Evolutionary conservation across 2,329 filamentous ascomycete genomes (phyloP).

Genomic region (Celoporthe dispersa): DNA sequence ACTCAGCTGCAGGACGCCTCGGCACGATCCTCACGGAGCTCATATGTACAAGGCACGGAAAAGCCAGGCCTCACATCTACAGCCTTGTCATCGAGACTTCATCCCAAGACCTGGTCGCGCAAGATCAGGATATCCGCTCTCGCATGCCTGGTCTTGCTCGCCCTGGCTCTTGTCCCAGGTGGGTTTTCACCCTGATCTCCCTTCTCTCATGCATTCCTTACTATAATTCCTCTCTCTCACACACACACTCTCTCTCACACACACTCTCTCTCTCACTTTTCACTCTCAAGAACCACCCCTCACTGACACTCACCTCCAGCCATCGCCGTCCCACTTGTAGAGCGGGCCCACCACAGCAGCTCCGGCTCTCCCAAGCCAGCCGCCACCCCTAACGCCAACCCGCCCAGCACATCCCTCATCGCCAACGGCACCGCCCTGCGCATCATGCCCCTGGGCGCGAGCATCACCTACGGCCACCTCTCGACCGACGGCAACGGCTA

Average conservation of each 20-base stretch:
- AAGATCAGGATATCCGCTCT: slow-evolving; percentile 24
- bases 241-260: too few species aligned
- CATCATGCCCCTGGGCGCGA: slow-evolving; percentile 50
- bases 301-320: slow-evolving; percentile 14
- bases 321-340: slow-evolving; percentile 23
- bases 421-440: slow-evolving; percentile 40
- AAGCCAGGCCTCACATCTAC: neutral
- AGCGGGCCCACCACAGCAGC: neutral
- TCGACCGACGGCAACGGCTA: slow-evolving; percentile 47
- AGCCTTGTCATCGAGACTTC: slow-evolving; percentile 11
- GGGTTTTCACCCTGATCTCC: neutral
- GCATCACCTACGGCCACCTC: slow-evolving; percentile 45
- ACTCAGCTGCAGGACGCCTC: neutral
- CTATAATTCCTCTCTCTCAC: neutral
- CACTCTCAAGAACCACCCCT: neutral
- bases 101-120: slow-evolving; percentile 24
- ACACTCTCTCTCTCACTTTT: too few species aligned
- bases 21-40: slow-evolving; percentile 1
- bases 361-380: neutral
- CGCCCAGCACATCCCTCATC: slow-evolving; percentile 25
- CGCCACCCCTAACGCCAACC: slow-evolving; percentile 8
- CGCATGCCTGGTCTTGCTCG: slow-evolving; percentile 10
- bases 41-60: slow-evolving; percentile 7
- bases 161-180: slow-evolving; percentile 25
- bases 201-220: neutral